Base-by-base conservation (phyloP, 306 rosid species). In the Castanopsis chinensis region DNA sequence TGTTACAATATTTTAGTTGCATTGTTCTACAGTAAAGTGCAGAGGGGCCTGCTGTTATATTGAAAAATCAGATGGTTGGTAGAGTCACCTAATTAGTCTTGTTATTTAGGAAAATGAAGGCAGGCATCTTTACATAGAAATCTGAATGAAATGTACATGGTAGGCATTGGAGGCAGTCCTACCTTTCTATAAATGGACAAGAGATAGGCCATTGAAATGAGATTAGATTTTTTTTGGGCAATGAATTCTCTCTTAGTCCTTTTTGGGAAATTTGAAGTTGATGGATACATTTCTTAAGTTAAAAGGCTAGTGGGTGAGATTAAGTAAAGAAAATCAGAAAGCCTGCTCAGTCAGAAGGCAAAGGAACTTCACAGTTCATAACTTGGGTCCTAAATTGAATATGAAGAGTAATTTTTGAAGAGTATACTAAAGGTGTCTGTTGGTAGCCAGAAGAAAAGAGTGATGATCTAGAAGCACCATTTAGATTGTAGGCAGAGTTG, bases 221-320 rank as follows among this genome's bases (percentile, higher is more conserved):
- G 20, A 64, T 17, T 30, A 12, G 43, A 32, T 64, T n/a, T 28
- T 15, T 9, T 30, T 6, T 64, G 45, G 18, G 70, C 45, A 64
- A 15, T 55, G 49, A 35, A 12, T 73, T 70, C 41, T 69, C 32
- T 3, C 15, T 41, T 59, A 30, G 30, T 74, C 55, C 61, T 94
- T 53, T 94, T 90, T 45, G 99, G 99, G 83, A 94, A 94, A 89
- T 92, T 92, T 79, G 92, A 91, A 21, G 97, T 94, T 0, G 95
- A 94, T 65, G 89, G 83, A 72, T 94, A 94, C 82, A 82, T 92
- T 67, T 76, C 91, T 55, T 88, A 90, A 75, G 89, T 88, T 41
- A 85, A 86, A 73, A 85, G 76, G 76, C 49, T 90, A 75, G 88
- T 82, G 64, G 85, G 92, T 54, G 94, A 86, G 10, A 55, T 80